phyloP scores from a whole-genome alignment of 257 asterid species.

The Primulina tabacum region DNA sequence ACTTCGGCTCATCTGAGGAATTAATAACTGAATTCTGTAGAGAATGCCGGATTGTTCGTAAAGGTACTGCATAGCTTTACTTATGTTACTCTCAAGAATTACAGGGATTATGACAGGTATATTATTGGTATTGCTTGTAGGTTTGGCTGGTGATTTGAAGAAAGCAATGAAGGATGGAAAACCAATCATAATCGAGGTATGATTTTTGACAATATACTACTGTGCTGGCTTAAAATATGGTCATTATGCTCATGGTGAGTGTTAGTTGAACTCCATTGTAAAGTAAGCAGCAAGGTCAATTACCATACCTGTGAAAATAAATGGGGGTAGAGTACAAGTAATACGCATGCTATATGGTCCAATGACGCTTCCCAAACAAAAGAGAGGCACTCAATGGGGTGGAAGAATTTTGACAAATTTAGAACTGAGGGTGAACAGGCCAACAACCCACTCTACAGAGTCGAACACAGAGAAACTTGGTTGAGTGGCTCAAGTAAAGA shows the following conservation, averaged over 20 bases:
- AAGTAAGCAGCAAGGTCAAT: neutral
- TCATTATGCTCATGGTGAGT: neutral
- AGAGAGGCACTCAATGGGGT: neutral
- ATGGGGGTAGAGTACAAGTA: neutral
- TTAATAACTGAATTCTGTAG: slow-evolving; percentile 89
- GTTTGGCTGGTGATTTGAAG: slow-evolving; percentile 97
- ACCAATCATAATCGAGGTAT: slow-evolving; percentile 95
- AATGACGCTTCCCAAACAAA: neutral
- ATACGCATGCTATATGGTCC: neutral
- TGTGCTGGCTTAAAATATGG: slow-evolving; percentile 10
- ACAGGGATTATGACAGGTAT: slow-evolving; percentile 18
- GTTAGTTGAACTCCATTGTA: neutral
- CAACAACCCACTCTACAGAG: neutral
- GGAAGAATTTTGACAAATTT: neutral
- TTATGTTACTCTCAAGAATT: slow-evolving; percentile 18
- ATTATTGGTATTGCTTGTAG: slow-evolving; percentile 36
- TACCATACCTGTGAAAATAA: neutral
- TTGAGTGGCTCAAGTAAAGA: too few relatives aligned
- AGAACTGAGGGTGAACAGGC: neutral
- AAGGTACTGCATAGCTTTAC: slow-evolving; percentile 50
- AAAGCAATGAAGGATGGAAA: slow-evolving; percentile 99
- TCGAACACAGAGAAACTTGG: too few relatives aligned
- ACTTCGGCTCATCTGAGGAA: slow-evolving; percentile 86
- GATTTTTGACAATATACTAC: slow-evolving; percentile 7
- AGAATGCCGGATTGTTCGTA: slow-evolving; percentile 97